Conservation (phyloP, 2,329 filamentous ascomycete species). For the Nemania sp. region DNA sequence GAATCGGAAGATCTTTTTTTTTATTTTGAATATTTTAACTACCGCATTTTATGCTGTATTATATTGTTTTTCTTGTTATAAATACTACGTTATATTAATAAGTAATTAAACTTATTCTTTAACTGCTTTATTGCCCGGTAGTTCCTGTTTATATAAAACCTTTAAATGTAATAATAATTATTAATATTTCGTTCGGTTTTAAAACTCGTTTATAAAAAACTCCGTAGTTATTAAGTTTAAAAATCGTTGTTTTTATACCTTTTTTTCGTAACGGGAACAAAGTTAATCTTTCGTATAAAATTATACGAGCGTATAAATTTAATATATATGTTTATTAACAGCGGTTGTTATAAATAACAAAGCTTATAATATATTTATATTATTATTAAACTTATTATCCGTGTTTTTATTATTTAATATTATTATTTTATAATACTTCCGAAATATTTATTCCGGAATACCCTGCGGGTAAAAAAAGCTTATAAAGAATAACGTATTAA, state of each 20-base stretch:
- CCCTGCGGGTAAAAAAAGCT: constrained; percentile 2
- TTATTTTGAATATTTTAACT: too few species aligned
- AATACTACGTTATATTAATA: too few species aligned
- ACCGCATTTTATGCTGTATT: too few species aligned
- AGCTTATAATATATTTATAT: background rate
- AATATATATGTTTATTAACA: background rate
- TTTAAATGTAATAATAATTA: too few species aligned
- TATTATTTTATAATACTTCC: background rate
- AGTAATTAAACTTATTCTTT: too few species aligned
- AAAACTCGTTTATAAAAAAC: background rate
- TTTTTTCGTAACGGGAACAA: background rate
- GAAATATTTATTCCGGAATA: background rate
- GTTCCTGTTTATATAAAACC: too few species aligned
- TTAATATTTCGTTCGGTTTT: background rate
- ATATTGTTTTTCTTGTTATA: too few species aligned
- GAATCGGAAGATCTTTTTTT: too few species aligned
- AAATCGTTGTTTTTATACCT: background rate
- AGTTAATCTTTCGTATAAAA: background rate
- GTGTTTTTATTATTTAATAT: background rate
- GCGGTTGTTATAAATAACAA: background rate
- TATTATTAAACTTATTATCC: too few species aligned
- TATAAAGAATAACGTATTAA: background rate
- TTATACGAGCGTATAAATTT: background rate
- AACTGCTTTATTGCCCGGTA: too few species aligned
- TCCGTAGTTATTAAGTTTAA: background rate